Base-by-base conservation (phyloP, 2,329 filamentous ascomycete species). In the Fusarium bactridioides region DNA sequence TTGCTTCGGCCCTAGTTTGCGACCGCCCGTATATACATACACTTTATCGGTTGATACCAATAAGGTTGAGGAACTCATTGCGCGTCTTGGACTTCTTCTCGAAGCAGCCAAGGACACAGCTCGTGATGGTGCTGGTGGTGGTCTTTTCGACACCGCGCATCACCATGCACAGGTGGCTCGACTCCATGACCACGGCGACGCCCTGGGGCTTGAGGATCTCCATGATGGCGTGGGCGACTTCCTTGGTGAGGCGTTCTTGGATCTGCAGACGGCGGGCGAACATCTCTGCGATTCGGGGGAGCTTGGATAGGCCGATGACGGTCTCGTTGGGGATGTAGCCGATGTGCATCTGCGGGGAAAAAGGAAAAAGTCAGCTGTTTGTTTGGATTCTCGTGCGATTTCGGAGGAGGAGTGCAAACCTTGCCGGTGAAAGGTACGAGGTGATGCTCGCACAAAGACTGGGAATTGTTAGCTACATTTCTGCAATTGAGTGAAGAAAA, bases 81-180 rank as follows among this genome's bases (percentile, higher is more conserved):
- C 96, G 88, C 16, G 95, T 98, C 87, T 97, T 98, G 69, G 94
- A 94, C 77, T 93, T 94, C 68, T 91, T 92, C 79, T 97, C 92
- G 87, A 99, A 97, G 78, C 94, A 95, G 43, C 96, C 96, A n/a
- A 98, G 89, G 83, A 99, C 97, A 81, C 95, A 98, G 84, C 94
- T 98, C 23, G 96, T 99, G 41, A 97, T 96, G 11, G 96, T 98
- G 23, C 89, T 92, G 56, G 93, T 91, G 44, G 88, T 89, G 1
- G 94, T 94, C 86, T 99, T 98, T 80, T 98, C 90, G 15, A 99
- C 95, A n/a, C 96, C 96, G 51, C 96, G 90, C 95, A 98, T 98
- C 21, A 97, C 94, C 95, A 98, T 99, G 86, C 96, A 99, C 51
- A 98, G 86, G 83, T 99, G 96, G 78, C 91, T 95, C 19, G 94